Base-by-base conservation (phyloP, 352 stramenopile genomes). In the Phytophthora idaei region DNA sequence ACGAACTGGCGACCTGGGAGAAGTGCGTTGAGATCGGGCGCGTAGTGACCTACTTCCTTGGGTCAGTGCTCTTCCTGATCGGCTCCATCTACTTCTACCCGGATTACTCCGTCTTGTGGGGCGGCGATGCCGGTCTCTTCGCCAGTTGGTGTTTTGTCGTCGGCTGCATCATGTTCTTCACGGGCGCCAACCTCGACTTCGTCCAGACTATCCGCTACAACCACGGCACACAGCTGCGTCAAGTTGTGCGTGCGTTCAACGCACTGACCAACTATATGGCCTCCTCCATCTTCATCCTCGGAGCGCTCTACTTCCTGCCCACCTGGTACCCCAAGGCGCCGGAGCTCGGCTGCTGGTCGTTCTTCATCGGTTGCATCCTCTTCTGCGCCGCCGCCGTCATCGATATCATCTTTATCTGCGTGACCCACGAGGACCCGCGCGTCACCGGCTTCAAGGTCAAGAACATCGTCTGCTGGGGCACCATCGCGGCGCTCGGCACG, bases 61-160 rank as follows among this genome's bases (percentile, higher is more conserved):
- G 87, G 52, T 90, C 83, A 27, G 17, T 86, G 59, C 75, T 92
- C 57, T 94, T 94, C 75, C 70, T 93, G 25, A 27, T 85, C 37
- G 87, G 87, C 61, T 94, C 87, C 58, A 86, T 93, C 62, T 86
- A 87, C 61, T 94, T 85, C 73, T 94, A 92, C 71, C 87, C 87
- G 21, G 77, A 92, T 58, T 89, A 83, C 68, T 74, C 73, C n/a
- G 77, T 77, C 48, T 52, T 87, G 34, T 89, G 81, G 80, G 51
- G 83, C 32, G 83, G 84, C 61, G 69, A 91, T 25, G 87, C 71
- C 53, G 76, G 73, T n/a, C 12, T 84, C 37, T 88, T 93, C 31
- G 87, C 65, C 36, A 80, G 78, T 45, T 94, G 85, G 84, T 61
- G 61, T 17, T 94, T 89, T 63, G 71, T 94, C 34, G 71, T 92